A percentile compares a stretch with the other conserved stretches of the same genome.
Evolutionary conservation across 139 green algal genomes (phyloP).

Genomic region (Ettlia oleoabundans): DNA sequence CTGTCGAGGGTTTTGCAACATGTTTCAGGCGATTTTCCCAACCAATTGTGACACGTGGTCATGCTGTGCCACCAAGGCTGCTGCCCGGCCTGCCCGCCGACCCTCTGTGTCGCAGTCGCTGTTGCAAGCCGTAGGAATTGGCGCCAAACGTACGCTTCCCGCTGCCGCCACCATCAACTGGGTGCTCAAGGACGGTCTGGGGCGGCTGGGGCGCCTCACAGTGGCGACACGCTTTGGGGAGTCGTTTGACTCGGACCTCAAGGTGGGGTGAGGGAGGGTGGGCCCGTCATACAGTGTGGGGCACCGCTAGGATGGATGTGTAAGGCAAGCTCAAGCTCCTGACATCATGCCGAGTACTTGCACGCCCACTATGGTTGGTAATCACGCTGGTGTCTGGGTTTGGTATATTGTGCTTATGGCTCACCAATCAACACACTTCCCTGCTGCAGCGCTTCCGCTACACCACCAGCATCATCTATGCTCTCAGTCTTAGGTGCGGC

Average conservation of each 20-base stretch:
- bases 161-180: conserved; percentile 83
- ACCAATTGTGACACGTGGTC: no score
- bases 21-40: no score
- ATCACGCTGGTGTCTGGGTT: no score
- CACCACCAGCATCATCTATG: conserved; percentile 82
- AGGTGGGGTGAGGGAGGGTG: conserved; percentile 62
- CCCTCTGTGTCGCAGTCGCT: conserved; percentile 68
- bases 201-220: conserved; percentile 71
- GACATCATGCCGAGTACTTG: no score
- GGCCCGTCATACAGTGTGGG: no score
- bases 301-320: background rate
- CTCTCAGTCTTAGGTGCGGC: conserved; percentile 39
- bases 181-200: conserved; percentile 84
- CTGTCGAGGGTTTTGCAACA: no score
- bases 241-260: conserved; percentile 89
- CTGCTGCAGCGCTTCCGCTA: conserved; percentile 81
- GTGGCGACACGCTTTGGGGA: conserved; percentile 85
- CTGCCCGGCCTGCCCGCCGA: background rate
- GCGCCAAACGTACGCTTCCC: conserved; percentile 77
- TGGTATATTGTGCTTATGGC: no score
- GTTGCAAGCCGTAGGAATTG: conserved; percentile 91
- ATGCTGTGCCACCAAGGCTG: background rate
- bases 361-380: no score
- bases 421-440: no score
- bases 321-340: no score